These are phyloP conservation scores for Trichoderma semiorbis DNA, from an alignment of 2,329 filamentous ascomycete genomes.

Conservation along the genomic window DNA sequence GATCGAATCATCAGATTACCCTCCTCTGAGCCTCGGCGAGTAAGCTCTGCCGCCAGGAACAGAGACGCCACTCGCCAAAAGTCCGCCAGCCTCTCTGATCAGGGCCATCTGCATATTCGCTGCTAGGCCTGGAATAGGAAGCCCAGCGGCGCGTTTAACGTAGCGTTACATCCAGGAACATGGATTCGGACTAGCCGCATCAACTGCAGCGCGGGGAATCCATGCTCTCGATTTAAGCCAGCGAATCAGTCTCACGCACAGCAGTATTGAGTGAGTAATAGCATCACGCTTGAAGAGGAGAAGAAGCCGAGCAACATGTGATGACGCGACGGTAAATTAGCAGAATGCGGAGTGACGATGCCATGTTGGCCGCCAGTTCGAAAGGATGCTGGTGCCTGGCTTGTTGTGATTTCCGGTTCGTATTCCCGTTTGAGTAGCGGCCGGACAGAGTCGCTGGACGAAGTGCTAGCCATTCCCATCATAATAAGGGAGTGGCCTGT, in stretches of 20 bases:
- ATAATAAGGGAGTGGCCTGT: not conserved
- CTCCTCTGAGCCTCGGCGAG: not conserved
- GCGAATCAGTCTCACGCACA: not conserved
- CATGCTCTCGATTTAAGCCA: not conserved
- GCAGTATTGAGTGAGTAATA: not conserved
- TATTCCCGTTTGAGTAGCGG: not conserved
- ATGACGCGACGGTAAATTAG: not conserved
- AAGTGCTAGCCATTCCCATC: not conserved
- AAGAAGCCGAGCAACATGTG: conserved; percentile 7
- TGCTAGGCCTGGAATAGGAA: not conserved
- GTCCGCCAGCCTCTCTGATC: not conserved
- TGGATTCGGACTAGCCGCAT: not conserved
- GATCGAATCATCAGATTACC: not conserved
- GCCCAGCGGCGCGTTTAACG: not conserved
- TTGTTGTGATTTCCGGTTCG: not conserved
- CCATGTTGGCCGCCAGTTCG: not conserved
- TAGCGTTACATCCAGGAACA: not conserved
- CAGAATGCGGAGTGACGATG: not conserved
- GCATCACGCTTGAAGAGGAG: not conserved
- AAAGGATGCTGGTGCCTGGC: not conserved
- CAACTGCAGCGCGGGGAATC: conserved; percentile 5
- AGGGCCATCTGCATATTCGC: not conserved
- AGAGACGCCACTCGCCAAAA: not conserved
- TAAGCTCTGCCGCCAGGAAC: not conserved
- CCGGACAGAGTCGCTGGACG: not conserved